These are phyloP conservation scores for Mycena galericulata DNA, from an alignment of 768 basidiomycete species.

Conservation along the genomic window DNA sequence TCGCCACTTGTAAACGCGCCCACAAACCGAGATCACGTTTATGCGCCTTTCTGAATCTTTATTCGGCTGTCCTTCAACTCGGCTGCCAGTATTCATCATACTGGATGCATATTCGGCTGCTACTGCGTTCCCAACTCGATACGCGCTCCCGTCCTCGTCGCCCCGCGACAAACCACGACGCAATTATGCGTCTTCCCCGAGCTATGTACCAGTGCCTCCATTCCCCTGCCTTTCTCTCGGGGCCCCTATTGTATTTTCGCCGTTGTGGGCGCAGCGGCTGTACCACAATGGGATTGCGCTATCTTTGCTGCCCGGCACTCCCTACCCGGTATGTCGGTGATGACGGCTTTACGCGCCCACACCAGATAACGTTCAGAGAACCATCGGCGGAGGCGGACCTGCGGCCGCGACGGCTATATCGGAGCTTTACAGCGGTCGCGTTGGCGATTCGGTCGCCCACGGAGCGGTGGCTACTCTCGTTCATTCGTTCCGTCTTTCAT, in stretches of 20 bases:
- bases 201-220: too few species aligned
- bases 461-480: too few species aligned
- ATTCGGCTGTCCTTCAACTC: constrained; percentile 3
- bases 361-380: not conserved
- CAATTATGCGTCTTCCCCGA: too few species aligned
- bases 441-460: not conserved
- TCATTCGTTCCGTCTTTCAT: too few species aligned
- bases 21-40: not conserved
- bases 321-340: not conserved
- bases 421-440: not conserved
- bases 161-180: too few species aligned
- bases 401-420: not conserved
- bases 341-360: constrained; percentile 11
- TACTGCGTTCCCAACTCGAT: not conserved
- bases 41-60: not conserved
- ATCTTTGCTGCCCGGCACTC: not conserved
- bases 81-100: too few species aligned
- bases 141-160: not conserved
- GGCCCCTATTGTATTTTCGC: not conserved
- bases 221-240: not conserved
- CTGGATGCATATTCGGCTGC: not conserved
- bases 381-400: not conserved
- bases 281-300: not conserved
- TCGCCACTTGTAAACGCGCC: not conserved
- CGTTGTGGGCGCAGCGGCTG: constrained; percentile 13